phyloP scores from a whole-genome alignment of 1,139 yeast genomes.

The Taphrina wiesneri region DNA sequence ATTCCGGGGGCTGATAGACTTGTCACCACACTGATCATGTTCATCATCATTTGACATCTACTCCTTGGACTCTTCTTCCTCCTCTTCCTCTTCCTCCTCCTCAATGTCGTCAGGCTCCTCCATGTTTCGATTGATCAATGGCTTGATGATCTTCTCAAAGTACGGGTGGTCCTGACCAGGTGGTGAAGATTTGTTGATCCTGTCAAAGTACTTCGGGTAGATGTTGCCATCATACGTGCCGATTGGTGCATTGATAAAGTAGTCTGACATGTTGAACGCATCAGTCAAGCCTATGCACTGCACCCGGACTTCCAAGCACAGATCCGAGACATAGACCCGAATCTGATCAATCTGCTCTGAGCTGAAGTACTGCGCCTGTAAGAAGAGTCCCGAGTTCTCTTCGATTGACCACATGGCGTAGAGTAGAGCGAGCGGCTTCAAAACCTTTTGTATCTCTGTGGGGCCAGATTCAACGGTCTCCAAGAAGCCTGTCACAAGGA shows the following conservation, averaged over 20 bases:
- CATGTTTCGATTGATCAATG: constrained; percentile 48
- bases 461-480: constrained; percentile 44
- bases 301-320: constrained; percentile 53
- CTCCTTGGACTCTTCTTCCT: neutral
- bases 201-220: constrained; percentile 66
- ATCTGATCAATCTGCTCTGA: constrained; percentile 46
- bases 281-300: constrained; percentile 84
- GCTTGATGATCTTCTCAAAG: constrained; percentile 47
- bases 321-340: constrained; percentile 46
- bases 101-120: constrained; percentile 41
- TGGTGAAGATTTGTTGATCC: constrained; percentile 48
- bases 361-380: constrained; percentile 60
- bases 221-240: constrained; percentile 85
- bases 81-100: constrained; percentile 35
- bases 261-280: constrained; percentile 82
- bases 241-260: constrained; percentile 78
- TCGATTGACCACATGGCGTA: constrained; percentile 75
- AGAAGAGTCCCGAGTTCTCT: constrained; percentile 71
- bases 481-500: constrained; percentile 48
- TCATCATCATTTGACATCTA: neutral
- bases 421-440: constrained; percentile 56
- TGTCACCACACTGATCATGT: too few species aligned
- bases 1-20: too few species aligned
- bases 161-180: constrained; percentile 47
- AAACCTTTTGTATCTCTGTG: constrained; percentile 45